phyloP scores from a whole-genome alignment of 2,329 filamentous ascomycete species.

The Elsinoe fawcettii region DNA sequence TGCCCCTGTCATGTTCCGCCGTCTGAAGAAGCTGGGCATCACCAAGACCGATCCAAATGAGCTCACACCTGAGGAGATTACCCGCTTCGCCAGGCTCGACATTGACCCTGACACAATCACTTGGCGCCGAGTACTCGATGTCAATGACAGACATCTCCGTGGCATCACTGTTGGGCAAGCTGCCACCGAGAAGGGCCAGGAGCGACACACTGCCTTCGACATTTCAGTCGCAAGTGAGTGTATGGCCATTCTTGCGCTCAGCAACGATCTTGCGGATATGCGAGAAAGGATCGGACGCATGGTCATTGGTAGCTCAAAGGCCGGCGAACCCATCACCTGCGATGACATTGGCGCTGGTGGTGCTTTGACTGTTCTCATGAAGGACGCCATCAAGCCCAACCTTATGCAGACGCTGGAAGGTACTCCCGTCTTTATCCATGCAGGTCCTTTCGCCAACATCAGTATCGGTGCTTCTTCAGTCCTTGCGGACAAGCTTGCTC shows the following conservation, averaged over 20 bases:
- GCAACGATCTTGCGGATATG: conserved; percentile 80
- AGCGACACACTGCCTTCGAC: conserved; percentile 86
- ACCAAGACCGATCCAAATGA: conserved; percentile 89
- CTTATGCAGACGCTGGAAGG: conserved; percentile 97
- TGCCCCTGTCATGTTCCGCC: conserved; percentile 81
- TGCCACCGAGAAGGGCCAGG: conserved; percentile 81
- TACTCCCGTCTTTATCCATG: conserved; percentile 94
- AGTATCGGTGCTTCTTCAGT: conserved; percentile 95
- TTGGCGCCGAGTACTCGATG: conserved; percentile 91
- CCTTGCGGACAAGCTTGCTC: conserved; percentile 85
- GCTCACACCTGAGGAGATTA: conserved; percentile 81
- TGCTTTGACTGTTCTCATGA: conserved; percentile 89
- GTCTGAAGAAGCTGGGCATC: conserved; percentile 91
- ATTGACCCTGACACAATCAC: conserved; percentile 97
- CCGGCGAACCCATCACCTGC: conserved; percentile 86
- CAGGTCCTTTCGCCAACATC: conserved; percentile 96
- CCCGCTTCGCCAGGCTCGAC: conserved; percentile 82
- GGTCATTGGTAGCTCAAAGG: conserved; percentile 82
- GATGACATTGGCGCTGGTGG: conserved; percentile 92
- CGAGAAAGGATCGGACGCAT: conserved; percentile 88
- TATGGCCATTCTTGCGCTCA: conserved; percentile 95
- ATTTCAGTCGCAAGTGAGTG: conserved; percentile 97
- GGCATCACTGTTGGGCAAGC: conserved; percentile 84
- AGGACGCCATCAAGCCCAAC: conserved; percentile 97
- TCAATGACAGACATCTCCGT: conserved; percentile 91